A percentile compares a stretch with the other conserved stretches of the same genome.
Evolutionary conservation across 345 rosid species (phyloP).

Genomic region (Citrus glauca): DNA sequence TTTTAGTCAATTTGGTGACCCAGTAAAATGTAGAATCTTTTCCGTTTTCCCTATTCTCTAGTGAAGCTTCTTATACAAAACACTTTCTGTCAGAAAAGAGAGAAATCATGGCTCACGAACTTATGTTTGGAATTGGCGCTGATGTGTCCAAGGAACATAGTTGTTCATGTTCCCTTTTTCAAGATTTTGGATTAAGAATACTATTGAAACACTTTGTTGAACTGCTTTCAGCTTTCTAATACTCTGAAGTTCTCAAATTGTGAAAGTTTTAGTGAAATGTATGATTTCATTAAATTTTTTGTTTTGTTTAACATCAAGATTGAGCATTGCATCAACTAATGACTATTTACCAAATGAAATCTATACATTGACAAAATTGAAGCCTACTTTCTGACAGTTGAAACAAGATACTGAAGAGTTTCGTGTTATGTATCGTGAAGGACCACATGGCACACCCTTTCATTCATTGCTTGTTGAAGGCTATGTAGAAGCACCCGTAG

Average conservation of each 20-base stretch:
- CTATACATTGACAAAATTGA: slow-evolving; percentile 1
- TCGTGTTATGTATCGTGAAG: slow-evolving; percentile 93
- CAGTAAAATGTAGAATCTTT: background rate
- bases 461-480: slow-evolving; percentile 94
- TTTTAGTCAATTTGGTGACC: background rate
- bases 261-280: background rate
- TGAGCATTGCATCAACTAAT: background rate
- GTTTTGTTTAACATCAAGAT: background rate
- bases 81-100: background rate
- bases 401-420: slow-evolving; percentile 76
- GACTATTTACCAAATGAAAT: background rate
- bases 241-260: background rate
- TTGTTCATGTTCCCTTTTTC: background rate
- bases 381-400: slow-evolving; percentile 39
- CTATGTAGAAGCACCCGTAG: slow-evolving; percentile 78
- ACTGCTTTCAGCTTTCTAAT: background rate
- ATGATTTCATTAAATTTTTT: background rate
- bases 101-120: slow-evolving; percentile 2
- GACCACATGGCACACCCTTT: slow-evolving; percentile 75
- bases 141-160: background rate
- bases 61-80: background rate
- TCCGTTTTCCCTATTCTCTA: background rate
- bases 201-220: background rate
- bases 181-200: background rate
- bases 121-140: background rate